Percentiles rank a stretch among this genome's conserved stretches.
Evolutionary conservation across 2,329 filamentous ascomycete species (phyloP).

Genomic region (Cercospora sp.): DNA sequence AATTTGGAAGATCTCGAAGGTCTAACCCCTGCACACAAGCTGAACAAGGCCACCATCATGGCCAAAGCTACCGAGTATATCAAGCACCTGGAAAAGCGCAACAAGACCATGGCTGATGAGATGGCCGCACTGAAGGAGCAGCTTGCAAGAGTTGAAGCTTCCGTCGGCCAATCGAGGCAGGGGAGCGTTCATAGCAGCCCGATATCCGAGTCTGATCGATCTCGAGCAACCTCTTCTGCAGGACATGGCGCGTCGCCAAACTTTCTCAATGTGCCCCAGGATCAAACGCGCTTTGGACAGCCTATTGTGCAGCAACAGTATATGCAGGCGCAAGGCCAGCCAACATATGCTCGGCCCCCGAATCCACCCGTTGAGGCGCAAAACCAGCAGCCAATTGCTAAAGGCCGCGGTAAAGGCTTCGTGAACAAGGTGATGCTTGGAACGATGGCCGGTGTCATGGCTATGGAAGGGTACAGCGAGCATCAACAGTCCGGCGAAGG

Average conservation of each 20-base stretch:
- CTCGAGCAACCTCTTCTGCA: constrained; percentile 33
- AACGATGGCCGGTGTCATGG: constrained; percentile 87
- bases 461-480: constrained; percentile 76
- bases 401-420: constrained; percentile 47
- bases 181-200: constrained; percentile 30
- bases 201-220: constrained; percentile 26
- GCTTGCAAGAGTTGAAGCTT: constrained; percentile 65
- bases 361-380: constrained; percentile 39
- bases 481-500: constrained; percentile 58
- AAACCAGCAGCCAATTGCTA: constrained; percentile 40
- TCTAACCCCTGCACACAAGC: constrained; percentile 79
- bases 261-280: constrained; percentile 34
- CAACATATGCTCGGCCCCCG: constrained; percentile 37
- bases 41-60: constrained; percentile 96
- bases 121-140: constrained; percentile 76
- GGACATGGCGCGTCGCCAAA: constrained; percentile 29
- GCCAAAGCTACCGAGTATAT: constrained; percentile 98
- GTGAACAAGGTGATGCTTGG: constrained; percentile 86
- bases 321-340: constrained; percentile 37
- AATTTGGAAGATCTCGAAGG: constrained; percentile 72
- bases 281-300: constrained; percentile 30
- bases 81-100: constrained; percentile 86
- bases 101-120: constrained; percentile 78
- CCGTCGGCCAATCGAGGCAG: constrained; percentile 54
- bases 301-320: constrained; percentile 37